Conservation (phyloP, 1,284 basidiomycete species). For the Phaffia rhodozyma region DNA sequence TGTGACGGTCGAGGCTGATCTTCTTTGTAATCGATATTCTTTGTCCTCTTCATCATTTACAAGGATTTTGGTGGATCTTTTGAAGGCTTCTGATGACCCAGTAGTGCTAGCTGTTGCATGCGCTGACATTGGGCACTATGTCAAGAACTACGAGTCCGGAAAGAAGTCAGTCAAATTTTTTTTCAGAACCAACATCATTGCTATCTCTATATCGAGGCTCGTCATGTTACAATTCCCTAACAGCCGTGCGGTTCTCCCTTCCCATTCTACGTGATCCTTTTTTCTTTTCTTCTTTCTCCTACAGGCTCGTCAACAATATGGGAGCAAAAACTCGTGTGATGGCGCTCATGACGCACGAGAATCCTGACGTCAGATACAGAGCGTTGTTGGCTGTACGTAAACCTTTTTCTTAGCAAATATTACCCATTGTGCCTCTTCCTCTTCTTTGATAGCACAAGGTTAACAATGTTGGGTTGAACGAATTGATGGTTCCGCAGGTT, state of each 20-base stretch:
- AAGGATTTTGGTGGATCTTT: conserved; percentile 58
- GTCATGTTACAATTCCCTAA: background rate
- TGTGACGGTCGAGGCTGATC: background rate
- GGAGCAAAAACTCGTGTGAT: conserved; percentile 84
- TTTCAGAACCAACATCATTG: background rate
- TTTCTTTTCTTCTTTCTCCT: background rate
- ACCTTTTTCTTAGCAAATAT: background rate
- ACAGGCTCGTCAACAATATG: conserved; percentile 63
- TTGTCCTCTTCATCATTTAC: background rate
- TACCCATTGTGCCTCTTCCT: background rate
- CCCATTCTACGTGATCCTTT: background rate
- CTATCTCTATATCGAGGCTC: background rate
- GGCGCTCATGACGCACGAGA: conserved; percentile 82
- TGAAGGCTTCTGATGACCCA: conserved; percentile 59
- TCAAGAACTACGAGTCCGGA: conserved; percentile 69
- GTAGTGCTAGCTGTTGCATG: conserved; percentile 73
- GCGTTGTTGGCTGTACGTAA: conserved; percentile 62
- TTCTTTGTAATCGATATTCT: background rate
- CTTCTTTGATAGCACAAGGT: background rate
- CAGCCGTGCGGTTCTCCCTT: background rate
- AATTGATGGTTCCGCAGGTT: conserved; percentile 1
- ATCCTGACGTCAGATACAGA: conserved; percentile 82
- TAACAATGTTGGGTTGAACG: too few species aligned
- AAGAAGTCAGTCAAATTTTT: conserved; percentile 57
- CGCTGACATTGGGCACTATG: conserved; percentile 87